Evolutionary conservation across 1,284 basidiomycete genomes (phyloP).

Genomic region (Pseudomicrostroma phylloplanum): DNA sequence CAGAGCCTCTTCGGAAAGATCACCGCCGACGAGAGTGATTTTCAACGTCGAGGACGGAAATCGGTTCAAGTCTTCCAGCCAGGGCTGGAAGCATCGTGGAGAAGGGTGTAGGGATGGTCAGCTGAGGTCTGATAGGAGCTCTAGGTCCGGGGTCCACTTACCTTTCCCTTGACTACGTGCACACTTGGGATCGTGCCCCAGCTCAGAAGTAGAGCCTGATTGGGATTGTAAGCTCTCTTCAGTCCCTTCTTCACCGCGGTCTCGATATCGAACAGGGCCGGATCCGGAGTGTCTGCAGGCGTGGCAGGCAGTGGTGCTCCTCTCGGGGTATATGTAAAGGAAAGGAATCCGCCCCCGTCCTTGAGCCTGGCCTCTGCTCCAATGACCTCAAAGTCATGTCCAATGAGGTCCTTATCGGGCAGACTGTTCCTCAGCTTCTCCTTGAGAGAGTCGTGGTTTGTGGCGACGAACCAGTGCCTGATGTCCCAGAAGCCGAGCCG

Average conservation of each 20-base stretch:
- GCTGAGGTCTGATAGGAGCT: no score
- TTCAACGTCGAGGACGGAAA: conserved; percentile 32
- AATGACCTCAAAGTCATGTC: conserved; percentile 40
- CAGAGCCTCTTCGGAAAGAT: conserved; percentile 31
- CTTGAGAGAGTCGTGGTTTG: conserved; percentile 25
- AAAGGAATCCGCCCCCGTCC: conserved; percentile 36
- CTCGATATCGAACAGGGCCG: conserved; percentile 32
- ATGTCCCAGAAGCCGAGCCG: conserved; percentile 37
- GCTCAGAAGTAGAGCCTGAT: conserved; percentile 19
- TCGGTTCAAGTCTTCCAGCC: conserved; percentile 41
- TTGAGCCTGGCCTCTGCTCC: conserved; percentile 33
- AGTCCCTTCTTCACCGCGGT: conserved; percentile 25
- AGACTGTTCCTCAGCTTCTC: conserved; percentile 29
- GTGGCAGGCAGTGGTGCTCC: conserved; percentile 25
- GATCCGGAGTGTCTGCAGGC: conserved; percentile 24
- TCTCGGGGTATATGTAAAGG: conserved; percentile 13
- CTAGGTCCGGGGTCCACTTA: no score
- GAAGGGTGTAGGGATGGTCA: no score
- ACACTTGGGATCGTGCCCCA: conserved; percentile 27
- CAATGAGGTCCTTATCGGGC: conserved; percentile 25
- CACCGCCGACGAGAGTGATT: conserved; percentile 35
- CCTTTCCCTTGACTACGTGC: conserved; percentile 36
- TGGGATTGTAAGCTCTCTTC: conserved; percentile 25
- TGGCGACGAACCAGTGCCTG: conserved; percentile 25
- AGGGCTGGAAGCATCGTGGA: conserved; percentile 13